phyloP scores from a whole-genome alignment of 164 flowering plant species.

The Tinospora cordifolia region DNA sequence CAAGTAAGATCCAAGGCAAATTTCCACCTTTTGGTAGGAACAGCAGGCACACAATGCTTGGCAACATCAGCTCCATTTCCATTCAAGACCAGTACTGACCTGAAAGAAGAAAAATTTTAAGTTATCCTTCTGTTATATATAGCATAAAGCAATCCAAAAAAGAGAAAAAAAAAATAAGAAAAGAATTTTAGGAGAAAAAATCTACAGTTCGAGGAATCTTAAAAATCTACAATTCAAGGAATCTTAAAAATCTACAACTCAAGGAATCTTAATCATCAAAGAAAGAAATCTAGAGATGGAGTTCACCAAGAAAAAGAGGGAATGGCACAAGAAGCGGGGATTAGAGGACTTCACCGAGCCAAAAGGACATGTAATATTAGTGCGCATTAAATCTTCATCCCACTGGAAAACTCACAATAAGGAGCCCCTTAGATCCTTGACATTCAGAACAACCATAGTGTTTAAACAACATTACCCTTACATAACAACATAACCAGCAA shows the following conservation, averaged over 20 bases:
- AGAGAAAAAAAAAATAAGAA: not conserved
- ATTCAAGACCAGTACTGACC: conserved; percentile 83
- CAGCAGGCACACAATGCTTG: conserved; percentile 94
- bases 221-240: no score
- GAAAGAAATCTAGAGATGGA: not conserved
- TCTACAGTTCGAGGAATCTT: no score
- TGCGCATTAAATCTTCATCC: not conserved
- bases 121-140: not conserved
- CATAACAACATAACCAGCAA: not conserved
- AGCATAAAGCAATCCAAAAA: not conserved
- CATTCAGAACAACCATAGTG: not conserved
- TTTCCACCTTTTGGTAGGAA: conserved; percentile 73
- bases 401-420: not conserved
- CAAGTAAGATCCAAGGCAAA: not conserved
- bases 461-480: not conserved
- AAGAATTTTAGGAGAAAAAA: not conserved
- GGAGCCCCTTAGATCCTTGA: not conserved
- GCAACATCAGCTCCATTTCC: conserved; percentile 94
- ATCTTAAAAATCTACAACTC: not conserved
- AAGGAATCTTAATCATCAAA: not conserved
- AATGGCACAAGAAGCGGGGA: not conserved
- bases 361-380: not conserved
- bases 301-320: not conserved
- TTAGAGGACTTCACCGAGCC: not conserved
- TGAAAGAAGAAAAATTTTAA: conserved; percentile 17